Evolutionary conservation across 2,329 filamentous ascomycete genomes (phyloP), one percentile per base, ranked within the genome.

Genomic region (Colletotrichum higginsianum): DNA sequence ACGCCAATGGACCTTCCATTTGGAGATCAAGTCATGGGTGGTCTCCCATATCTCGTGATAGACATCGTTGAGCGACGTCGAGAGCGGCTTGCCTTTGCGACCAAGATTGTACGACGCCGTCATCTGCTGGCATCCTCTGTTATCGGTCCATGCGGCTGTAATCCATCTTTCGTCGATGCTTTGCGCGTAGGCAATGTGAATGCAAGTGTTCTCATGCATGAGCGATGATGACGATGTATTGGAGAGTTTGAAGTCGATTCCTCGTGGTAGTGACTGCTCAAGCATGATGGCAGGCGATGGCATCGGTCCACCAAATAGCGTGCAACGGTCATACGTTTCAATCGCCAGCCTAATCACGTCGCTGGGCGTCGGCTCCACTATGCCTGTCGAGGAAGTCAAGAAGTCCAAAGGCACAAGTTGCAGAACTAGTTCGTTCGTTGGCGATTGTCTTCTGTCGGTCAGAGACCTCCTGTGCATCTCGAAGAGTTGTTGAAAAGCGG

Each of bases 121-220:
- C 75, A 91, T 90, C 79, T 95, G 93, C 72, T 93, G 90, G 71
- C 89, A 90, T 2, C 94, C 94, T 35, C 89, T 88, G 75, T 91
- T 94, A 78, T 97, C 93, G 1, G 92, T 94, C 94, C 94, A 97
- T 0, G 92, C 92, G 7, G 90, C 92, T 15, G 91, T 92, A 47
- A 96, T 83, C 94, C 94, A 97, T 11, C 91, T 86, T 23, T 92
- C 90, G 78, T 96, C 93, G 13, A 91, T 85, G 77, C 93, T 95
- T 66, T 91, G 87, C 2, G 92, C 89, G 77, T 97, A 97, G 1
- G 92, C 93, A 55, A 97, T 84, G 79, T 97, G 94, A 40, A 97
- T 89, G 77, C 92, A 92, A 0, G 91, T 93, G 74, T 95, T 94
- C 78, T 96, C 94, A 66, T 92, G 89, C 64, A 96, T 84, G 7